phyloP scores from a whole-genome alignment of 495 filamentous ascomycete species.

The Talaromyces ruber region DNA sequence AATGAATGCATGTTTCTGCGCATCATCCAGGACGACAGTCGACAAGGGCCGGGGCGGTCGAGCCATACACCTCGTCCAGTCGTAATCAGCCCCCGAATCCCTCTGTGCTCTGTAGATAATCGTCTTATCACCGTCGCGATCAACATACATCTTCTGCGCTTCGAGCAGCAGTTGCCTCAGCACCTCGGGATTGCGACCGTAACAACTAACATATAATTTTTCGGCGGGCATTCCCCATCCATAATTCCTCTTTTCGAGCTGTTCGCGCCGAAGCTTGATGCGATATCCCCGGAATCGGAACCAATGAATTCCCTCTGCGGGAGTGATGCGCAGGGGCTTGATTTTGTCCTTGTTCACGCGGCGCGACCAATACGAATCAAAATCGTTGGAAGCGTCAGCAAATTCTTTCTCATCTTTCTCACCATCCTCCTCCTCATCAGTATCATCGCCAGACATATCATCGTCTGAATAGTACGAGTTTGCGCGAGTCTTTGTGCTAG shows the following conservation, averaged over 20 bases:
- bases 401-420: constrained; percentile 27
- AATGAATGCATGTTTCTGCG: constrained; percentile 63
- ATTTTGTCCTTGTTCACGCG: constrained; percentile 29
- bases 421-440: constrained; percentile 30
- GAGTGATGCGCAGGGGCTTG: constrained; percentile 55
- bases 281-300: constrained; percentile 54
- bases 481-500: constrained; percentile 34
- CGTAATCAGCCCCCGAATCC: constrained; percentile 22
- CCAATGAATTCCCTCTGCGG: constrained; percentile 54
- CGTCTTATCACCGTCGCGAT: constrained; percentile 52
- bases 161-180: constrained; percentile 61
- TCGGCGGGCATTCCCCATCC: constrained; percentile 38
- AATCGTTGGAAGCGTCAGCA: constrained; percentile 12
- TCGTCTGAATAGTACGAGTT: constrained; percentile 36
- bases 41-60: constrained; percentile 69
- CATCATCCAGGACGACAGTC: constrained; percentile 73
- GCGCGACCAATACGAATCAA: constrained; percentile 2
- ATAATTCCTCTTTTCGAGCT: constrained; percentile 17
- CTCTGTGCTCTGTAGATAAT: constrained; percentile 54
- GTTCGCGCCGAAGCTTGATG: constrained; percentile 45
- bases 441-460: constrained; percentile 31
- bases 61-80: constrained; percentile 59
- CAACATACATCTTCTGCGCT: constrained; percentile 47
- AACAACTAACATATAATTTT: constrained; percentile 53
- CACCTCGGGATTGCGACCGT: constrained; percentile 38